phyloP scores from a whole-genome alignment of 2,329 filamentous ascomycete genomes.

The Hypoxylon sp. region DNA sequence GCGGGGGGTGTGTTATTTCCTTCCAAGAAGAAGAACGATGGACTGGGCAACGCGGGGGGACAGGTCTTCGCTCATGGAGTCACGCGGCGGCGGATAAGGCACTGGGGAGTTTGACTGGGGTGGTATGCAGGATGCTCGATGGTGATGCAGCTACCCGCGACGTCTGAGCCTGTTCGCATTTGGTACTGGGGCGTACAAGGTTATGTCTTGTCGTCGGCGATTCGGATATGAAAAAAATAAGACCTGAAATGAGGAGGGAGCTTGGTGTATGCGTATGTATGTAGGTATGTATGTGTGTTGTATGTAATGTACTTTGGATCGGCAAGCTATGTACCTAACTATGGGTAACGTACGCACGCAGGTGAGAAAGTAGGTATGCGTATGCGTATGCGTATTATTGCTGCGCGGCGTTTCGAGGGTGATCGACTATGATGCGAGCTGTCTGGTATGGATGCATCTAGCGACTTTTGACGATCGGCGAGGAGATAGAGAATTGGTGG shows the following conservation, averaged over 20 bases:
- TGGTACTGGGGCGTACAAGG: slow-evolving; percentile 50
- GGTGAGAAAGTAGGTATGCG: slow-evolving; percentile 29
- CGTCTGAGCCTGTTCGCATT: slow-evolving; percentile 57
- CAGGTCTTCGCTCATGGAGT: slow-evolving; percentile 53
- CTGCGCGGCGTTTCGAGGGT: slow-evolving; percentile 42
- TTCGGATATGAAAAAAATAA: slow-evolving; percentile 48
- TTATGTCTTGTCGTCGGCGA: slow-evolving; percentile 49
- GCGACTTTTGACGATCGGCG: slow-evolving; percentile 34
- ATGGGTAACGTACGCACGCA: slow-evolving; percentile 28
- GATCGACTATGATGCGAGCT: slow-evolving; percentile 42
- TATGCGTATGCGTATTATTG: slow-evolving; percentile 45
- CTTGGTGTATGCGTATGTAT: slow-evolving; percentile 21
- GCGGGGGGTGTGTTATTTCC: slow-evolving; percentile 49
- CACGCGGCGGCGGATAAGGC: slow-evolving; percentile 58
- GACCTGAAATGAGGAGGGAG: slow-evolving; percentile 34
- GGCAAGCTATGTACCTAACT: slow-evolving; percentile 41
- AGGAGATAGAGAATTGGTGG: slow-evolving; percentile 8
- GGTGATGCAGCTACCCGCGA: slow-evolving; percentile 57
- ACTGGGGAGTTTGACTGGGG: slow-evolving; percentile 56
- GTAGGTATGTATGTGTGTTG: slow-evolving; percentile 37
- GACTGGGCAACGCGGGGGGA: slow-evolving; percentile 52
- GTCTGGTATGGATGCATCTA: slow-evolving; percentile 46
- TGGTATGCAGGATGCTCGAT: slow-evolving; percentile 57
- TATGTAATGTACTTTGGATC: slow-evolving; percentile 36
- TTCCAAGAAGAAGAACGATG: slow-evolving; percentile 49